Base-by-base conservation (phyloP, 2,329 filamentous ascomycete genomes). In the Rutstroemia sp. region DNA sequence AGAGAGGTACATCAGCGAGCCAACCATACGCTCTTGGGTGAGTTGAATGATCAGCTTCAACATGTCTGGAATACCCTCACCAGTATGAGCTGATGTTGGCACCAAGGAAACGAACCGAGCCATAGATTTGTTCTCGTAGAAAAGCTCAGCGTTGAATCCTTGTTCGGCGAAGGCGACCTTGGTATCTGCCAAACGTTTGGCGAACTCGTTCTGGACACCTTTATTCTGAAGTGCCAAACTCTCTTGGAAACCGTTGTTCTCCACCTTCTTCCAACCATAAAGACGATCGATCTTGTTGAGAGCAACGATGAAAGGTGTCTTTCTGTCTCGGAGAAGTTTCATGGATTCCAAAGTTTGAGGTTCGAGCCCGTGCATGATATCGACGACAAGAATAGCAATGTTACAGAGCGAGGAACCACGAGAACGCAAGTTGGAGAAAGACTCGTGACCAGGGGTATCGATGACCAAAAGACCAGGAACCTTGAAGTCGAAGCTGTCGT, bases 271-370 rank as follows among this genome's bases (percentile, higher is more conserved):
- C 94, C 95, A 99, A 71, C 90, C 91, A 71, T 96, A 99, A 16
- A 99, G 84, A 82, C 94, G 91, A 83, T 99, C 94, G 65, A 99
- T 97, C 80, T 99, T 99, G 86, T 99, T 99, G 69, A 99, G 79
- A 1, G 95, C 95, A 42, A 99, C 95, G 65, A 99, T 95, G 77
- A 99, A 99, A 5, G 94, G 94, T 21, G 94, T 99, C 75, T 94
- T 95, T 67, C 90, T 83, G 67, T 96, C 92, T 69, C 92, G 84
- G 52, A 99, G 83, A 62, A 99, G 77, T 65, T 85, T 88, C 90
- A 99, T 97, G 2, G 94, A 99, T 75, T 99, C 95, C 34, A 97
- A 80, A 16, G 94, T 99, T 74, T 99, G 94, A 17, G 87, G 92
- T 74, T 99, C 94, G 48, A 99, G 82, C 70, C 95, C 95, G 82